Percentiles rank a stretch among this genome's conserved stretches.
phyloP scores from a whole-genome alignment of 331 rosid species.

The Rosa hybrid region DNA sequence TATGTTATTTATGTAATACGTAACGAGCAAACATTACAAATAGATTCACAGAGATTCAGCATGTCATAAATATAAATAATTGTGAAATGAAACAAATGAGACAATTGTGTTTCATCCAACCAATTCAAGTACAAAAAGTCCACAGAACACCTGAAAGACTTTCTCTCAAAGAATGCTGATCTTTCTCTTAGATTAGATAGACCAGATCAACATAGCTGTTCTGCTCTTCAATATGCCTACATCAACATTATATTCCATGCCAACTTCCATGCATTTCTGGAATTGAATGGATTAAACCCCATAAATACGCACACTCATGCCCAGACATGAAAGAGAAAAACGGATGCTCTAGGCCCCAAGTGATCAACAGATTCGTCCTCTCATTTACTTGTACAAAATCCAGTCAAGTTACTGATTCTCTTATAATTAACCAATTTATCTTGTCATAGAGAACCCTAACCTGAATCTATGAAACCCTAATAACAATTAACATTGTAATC shows the following conservation, averaged over 20 bases:
- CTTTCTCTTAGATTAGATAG: background rate
- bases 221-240: background rate
- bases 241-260: background rate
- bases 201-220: background rate
- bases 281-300: background rate
- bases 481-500: too few species aligned
- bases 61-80: background rate
- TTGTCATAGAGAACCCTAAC: background rate
- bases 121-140: background rate
- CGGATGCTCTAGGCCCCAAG: too few species aligned
- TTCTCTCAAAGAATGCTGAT: background rate
- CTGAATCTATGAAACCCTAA: background rate
- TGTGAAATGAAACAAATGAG: background rate
- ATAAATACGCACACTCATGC: background rate
- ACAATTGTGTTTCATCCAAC: background rate
- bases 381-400: too few species aligned
- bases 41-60: background rate
- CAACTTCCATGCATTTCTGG: background rate
- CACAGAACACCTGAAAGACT: background rate
- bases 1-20: background rate
- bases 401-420: too few species aligned
- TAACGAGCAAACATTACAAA: background rate
- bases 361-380: too few species aligned
- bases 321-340: too few species aligned
- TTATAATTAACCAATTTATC: too few species aligned